These are phyloP conservation scores for Phytomonas serpens DNA, from an alignment of 208 protist species.

Conservation along the genomic window DNA sequence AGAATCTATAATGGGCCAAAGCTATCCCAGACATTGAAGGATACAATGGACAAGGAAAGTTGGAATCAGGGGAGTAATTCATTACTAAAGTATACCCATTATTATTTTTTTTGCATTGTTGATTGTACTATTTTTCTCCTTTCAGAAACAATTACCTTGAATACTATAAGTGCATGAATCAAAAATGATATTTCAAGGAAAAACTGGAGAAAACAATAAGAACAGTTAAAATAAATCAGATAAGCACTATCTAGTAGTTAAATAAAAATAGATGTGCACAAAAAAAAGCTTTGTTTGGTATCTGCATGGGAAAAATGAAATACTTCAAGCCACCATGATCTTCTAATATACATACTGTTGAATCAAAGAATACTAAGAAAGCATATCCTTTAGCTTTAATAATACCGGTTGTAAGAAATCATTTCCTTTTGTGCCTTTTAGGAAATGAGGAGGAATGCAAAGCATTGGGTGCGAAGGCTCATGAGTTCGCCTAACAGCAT, in stretches of 20 bases:
- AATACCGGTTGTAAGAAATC: conserved; percentile 7
- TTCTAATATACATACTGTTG: background rate
- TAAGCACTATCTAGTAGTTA: background rate
- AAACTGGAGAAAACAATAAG: conserved; percentile 12
- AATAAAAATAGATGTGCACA: background rate
- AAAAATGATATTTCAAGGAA: background rate
- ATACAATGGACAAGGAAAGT: background rate
- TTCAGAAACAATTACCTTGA: background rate
- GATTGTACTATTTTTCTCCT: background rate
- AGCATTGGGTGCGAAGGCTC: conserved; percentile 40
- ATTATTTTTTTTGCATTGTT: background rate
- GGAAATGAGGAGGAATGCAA: conserved; percentile 23
- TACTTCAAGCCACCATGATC: background rate
- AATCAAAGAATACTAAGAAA: background rate
- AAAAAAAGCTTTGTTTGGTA: background rate
- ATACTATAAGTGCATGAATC: background rate
- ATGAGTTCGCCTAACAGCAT: conserved; percentile 3
- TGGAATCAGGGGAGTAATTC: background rate
- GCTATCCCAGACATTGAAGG: background rate
- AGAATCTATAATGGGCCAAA: background rate
- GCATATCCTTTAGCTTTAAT: background rate
- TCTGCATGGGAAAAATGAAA: background rate
- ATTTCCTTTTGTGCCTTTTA: background rate
- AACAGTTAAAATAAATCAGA: background rate
- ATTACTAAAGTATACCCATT: background rate